These are phyloP conservation scores for Entelexis sorbosivorans DNA, from an alignment of 1,139 yeast genomes.

Conservation along the genomic window DNA sequence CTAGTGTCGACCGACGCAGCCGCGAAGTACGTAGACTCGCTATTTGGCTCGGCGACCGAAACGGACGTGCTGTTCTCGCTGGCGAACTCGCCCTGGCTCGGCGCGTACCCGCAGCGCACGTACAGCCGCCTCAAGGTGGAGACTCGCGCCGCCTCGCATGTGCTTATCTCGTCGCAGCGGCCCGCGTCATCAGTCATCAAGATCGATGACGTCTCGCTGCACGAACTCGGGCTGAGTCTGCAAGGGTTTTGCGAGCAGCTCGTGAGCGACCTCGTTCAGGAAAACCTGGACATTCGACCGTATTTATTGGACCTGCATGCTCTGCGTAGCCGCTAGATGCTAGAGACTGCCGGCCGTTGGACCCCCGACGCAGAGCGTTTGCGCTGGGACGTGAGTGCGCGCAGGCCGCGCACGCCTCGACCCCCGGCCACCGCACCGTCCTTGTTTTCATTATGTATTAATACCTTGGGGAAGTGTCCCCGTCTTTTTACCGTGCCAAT, in stretches of 20 bases:
- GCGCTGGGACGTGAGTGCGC: conserved; percentile 9
- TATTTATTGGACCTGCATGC: conserved; percentile 5
- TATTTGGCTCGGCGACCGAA: not conserved
- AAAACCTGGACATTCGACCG: conserved; percentile 5
- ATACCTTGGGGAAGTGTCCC: not conserved
- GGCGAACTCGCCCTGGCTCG: conserved; percentile 17
- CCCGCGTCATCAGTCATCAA: conserved; percentile 7
- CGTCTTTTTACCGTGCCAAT: not conserved
- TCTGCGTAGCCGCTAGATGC: not conserved
- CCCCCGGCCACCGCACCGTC: not conserved
- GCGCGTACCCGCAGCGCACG: conserved; percentile 16
- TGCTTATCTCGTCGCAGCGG: conserved; percentile 8
- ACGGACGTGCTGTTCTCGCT: conserved; percentile 6
- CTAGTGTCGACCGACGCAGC: not conserved
- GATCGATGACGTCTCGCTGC: conserved; percentile 7
- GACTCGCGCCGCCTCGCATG: not conserved
- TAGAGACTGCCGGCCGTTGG: conserved; percentile 9
- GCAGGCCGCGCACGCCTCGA: not conserved
- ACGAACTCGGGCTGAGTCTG: not conserved
- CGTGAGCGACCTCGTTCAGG: conserved; percentile 9
- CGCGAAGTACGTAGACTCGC: not conserved
- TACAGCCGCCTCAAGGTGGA: conserved; percentile 10
- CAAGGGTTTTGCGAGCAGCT: conserved; percentile 9
- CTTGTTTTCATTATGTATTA: conserved; percentile 2
- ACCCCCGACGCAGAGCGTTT: conserved; percentile 10